phyloP scores from a whole-genome alignment of 768 basidiomycete genomes.

The Tephrocybe rancida region DNA sequence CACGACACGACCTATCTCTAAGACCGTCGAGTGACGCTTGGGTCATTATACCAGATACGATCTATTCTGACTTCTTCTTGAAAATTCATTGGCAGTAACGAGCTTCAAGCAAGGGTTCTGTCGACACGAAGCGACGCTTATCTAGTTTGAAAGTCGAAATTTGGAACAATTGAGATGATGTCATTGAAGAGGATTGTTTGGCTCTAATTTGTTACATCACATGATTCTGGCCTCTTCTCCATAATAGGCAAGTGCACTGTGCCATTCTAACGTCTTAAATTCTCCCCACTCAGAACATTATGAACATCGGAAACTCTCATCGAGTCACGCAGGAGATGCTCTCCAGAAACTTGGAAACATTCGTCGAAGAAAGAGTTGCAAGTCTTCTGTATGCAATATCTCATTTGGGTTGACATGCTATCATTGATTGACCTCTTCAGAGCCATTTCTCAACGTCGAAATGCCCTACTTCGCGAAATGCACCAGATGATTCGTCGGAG shows the following conservation, averaged over 20 bases:
- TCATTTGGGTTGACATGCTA: neutral
- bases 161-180: too few relatives aligned
- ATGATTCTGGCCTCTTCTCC: slow-evolving; percentile 11
- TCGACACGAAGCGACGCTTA: too few relatives aligned
- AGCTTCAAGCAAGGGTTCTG: too few relatives aligned
- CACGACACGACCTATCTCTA: too few relatives aligned
- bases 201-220: neutral
- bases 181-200: too few relatives aligned
- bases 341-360: slow-evolving; percentile 27
- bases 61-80: too few relatives aligned
- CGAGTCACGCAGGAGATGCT: slow-evolving; percentile 10
- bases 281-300: neutral
- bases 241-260: slow-evolving; percentile 21
- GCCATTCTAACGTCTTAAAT: neutral
- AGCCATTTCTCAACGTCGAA: slow-evolving; percentile 62
- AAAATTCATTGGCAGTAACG: too few relatives aligned
- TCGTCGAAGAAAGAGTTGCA: slow-evolving; percentile 47
- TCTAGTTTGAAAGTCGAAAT: too few relatives aligned
- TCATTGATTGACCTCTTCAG: slow-evolving; percentile 34
- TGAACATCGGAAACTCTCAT: neutral
- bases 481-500: slow-evolving; percentile 63
- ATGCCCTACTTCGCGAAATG: slow-evolving; percentile 74
- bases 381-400: slow-evolving; percentile 40
- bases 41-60: too few relatives aligned
- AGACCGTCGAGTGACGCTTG: too few relatives aligned